A percentile compares a stretch with the other conserved stretches of the same genome.
These are phyloP conservation scores for Afroboletus lepidellus DNA, from an alignment of 1,284 basidiomycete species.

Conservation along the genomic window DNA sequence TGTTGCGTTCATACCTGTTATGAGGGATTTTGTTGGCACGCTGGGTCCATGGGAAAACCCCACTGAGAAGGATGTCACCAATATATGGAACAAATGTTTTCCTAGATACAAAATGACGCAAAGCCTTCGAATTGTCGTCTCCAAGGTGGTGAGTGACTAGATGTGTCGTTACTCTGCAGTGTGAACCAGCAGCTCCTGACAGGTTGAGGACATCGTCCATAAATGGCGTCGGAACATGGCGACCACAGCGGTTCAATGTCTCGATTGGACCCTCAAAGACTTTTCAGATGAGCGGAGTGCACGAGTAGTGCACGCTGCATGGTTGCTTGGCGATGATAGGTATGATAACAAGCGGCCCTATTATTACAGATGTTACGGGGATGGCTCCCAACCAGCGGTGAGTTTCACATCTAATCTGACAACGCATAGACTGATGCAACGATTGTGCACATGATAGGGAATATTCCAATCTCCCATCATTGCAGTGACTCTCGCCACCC, in stretches of 20 bases:
- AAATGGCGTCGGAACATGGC: not conserved
- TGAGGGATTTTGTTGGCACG: not conserved
- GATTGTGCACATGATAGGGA: not conserved
- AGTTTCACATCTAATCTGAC: not conserved
- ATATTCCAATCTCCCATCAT: conserved; percentile 3
- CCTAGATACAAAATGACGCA: not conserved
- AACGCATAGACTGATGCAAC: not conserved
- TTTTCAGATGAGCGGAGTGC: not conserved
- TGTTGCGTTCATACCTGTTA: not conserved
- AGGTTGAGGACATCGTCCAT: not conserved
- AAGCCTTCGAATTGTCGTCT: not conserved
- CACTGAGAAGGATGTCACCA: not conserved
- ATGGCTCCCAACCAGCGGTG: not conserved
- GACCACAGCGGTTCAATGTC: not conserved
- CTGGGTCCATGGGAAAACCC: conserved; percentile 1
- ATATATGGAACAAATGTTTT: not conserved
- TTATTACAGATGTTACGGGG: conserved; percentile 1
- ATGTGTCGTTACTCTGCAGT: not conserved
- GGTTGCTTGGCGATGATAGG: not conserved
- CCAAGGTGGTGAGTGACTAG: not conserved
- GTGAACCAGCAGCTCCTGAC: not conserved
- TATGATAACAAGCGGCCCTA: conserved; percentile 2
- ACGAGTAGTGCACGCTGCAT: not conserved
- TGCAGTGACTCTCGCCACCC: not conserved
- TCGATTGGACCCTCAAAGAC: not conserved